Conservation (phyloP, 768 basidiomycete genomes). For the Naematelia encephala region DNA sequence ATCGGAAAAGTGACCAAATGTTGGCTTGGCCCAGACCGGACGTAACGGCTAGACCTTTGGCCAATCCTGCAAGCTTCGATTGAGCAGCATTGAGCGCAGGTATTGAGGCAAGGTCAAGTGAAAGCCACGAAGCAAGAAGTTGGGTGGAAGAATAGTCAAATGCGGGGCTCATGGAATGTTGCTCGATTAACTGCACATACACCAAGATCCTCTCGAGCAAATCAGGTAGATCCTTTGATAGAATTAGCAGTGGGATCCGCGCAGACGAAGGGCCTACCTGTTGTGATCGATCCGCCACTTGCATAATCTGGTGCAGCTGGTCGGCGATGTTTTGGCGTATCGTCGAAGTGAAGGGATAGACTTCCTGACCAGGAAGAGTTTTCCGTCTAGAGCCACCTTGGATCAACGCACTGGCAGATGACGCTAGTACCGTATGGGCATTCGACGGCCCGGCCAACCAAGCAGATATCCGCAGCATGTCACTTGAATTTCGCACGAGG, state of each 20-base stretch:
- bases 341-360: constrained; percentile 21
- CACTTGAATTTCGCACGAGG: constrained; percentile 17
- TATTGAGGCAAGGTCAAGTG: constrained; percentile 51
- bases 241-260: neutral
- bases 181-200: constrained; percentile 53
- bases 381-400: constrained; percentile 19
- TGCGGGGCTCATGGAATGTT: constrained; percentile 50
- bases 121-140: constrained; percentile 60
- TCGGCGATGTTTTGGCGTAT: constrained; percentile 2
- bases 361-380: constrained; percentile 14
- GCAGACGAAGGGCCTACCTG: neutral
- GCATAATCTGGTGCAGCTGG: neutral
- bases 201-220: constrained; percentile 23
- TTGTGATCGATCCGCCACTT: neutral
- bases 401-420: constrained; percentile 11
- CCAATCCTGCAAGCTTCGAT: constrained; percentile 51
- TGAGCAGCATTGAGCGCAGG: constrained; percentile 1
- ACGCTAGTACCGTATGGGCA: constrained; percentile 22
- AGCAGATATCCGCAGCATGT: neutral
- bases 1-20: constrained; percentile 61
- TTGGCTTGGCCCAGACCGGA: constrained; percentile 69
- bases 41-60: constrained; percentile 58
- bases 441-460: constrained; percentile 22
- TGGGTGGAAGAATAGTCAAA: constrained; percentile 69
- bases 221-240: neutral